Evolutionary conservation across 305 asterid genomes (phyloP).

Genomic region (Fraxinus latifolia): DNA sequence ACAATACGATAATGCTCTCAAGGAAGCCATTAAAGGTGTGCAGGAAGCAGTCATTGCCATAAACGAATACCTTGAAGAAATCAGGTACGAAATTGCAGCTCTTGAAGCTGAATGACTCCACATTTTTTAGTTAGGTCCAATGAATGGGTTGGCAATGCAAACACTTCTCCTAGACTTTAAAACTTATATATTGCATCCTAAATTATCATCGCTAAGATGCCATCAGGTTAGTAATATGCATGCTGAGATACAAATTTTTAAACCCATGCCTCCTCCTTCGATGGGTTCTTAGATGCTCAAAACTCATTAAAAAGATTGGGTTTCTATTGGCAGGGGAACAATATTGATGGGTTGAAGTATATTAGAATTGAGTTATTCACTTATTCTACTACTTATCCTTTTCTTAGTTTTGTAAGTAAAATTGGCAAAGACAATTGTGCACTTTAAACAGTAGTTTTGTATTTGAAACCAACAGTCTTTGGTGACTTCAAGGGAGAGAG

Average conservation of each 20-base stretch:
- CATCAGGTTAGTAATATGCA: background rate
- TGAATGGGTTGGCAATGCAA: background rate
- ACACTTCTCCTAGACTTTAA: conserved; percentile 7
- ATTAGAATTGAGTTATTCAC: background rate
- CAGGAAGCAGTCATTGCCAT: conserved; percentile 71
- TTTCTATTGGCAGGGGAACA: background rate
- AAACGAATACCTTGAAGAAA: conserved; percentile 84
- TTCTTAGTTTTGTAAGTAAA: background rate
- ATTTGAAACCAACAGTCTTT: background rate
- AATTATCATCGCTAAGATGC: background rate
- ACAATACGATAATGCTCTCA: conserved; percentile 71
- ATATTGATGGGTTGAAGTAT: background rate
- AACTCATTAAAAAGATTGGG: background rate
- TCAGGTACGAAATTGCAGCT: conserved; percentile 86
- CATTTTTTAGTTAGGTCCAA: conserved; percentile 1
- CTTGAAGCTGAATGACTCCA: conserved; percentile 49
- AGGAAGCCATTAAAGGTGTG: conserved; percentile 79
- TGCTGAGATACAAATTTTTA: background rate
- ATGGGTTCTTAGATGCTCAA: background rate
- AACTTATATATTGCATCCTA: background rate
- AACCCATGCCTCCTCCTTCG: background rate
- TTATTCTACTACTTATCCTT: background rate
- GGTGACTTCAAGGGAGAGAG: background rate
- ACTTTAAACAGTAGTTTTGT: background rate
- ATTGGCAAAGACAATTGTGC: background rate